These are phyloP conservation scores for Blastocystis sp. DNA, from an alignment of 352 stramenopile genomes.

Conservation along the genomic window DNA sequence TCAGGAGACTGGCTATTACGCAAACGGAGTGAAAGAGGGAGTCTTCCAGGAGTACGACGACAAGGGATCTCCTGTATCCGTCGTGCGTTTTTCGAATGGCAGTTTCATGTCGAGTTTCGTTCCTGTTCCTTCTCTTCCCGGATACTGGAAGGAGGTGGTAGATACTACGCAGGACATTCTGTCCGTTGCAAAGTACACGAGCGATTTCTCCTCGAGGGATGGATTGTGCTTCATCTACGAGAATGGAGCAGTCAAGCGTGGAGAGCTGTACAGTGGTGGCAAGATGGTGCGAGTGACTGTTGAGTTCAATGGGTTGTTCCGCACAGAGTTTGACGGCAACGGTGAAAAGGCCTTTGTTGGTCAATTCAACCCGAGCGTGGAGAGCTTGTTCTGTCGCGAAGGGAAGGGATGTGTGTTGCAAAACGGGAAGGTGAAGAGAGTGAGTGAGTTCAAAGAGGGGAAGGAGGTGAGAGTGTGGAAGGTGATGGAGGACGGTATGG, in stretches of 20 bases:
- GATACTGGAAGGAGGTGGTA: neutral
- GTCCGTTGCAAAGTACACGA: neutral
- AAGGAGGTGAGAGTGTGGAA: neutral
- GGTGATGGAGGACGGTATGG: neutral
- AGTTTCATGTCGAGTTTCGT: neutral
- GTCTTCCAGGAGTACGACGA: neutral
- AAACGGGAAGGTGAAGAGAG: neutral
- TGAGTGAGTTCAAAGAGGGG: neutral
- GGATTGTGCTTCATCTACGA: conserved; percentile 1
- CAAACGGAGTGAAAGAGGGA: neutral
- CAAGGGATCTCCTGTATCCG: neutral
- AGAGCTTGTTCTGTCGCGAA: neutral
- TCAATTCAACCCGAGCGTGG: neutral
- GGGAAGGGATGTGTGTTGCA: neutral
- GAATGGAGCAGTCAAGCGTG: neutral
- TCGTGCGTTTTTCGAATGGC: neutral
- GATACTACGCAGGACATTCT: neutral
- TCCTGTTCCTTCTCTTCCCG: neutral
- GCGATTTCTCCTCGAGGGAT: neutral
- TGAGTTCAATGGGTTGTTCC: neutral
- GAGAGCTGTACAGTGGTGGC: no score
- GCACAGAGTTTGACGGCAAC: neutral
- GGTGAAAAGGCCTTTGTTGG: conserved; percentile 2
- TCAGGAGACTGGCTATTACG: neutral
- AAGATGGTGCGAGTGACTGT: neutral